These are phyloP conservation scores for Ceratobasidium sp. DNA, from an alignment of 1,284 basidiomycete species.

Conservation along the genomic window DNA sequence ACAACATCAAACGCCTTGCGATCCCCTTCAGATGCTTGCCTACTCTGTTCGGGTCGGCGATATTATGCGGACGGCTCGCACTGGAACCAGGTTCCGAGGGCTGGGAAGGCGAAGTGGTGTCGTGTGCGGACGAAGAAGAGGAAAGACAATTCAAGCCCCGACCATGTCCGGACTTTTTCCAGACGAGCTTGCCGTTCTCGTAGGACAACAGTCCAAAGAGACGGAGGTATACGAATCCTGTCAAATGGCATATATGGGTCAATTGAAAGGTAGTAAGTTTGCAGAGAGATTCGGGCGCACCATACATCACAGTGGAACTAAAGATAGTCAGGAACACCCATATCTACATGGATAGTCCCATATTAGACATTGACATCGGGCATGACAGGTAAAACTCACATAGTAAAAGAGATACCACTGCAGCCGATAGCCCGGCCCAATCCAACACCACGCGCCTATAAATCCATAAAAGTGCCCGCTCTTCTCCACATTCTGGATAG, in stretches of 20 bases:
- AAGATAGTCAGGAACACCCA: background rate
- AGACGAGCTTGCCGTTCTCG: constrained; percentile 22
- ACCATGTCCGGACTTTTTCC: background rate
- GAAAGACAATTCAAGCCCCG: background rate
- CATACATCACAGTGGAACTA: background rate
- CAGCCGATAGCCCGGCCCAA: constrained; percentile 19
- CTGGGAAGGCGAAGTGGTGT: background rate
- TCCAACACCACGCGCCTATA: constrained; percentile 37
- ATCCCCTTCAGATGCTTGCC: constrained; percentile 36
- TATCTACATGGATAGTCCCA: too few relatives aligned
- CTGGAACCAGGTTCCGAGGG: background rate
- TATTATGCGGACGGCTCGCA: background rate
- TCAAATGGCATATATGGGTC: background rate
- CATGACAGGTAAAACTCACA: background rate
- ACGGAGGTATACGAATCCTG: constrained; percentile 27
- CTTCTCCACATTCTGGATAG: constrained; percentile 8
- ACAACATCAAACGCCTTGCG: constrained; percentile 26
- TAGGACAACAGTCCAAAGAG: constrained; percentile 3
- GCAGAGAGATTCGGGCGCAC: too few relatives aligned
- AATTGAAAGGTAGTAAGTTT: too few relatives aligned
- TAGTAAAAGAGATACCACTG: constrained; percentile 24
- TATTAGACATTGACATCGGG: too few relatives aligned
- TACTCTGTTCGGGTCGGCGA: constrained; percentile 13
- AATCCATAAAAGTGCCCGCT: constrained; percentile 28
- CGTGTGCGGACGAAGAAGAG: background rate